Base-by-base conservation (phyloP, 2,329 filamentous ascomycete genomes). In the Epichloe scottii region DNA sequence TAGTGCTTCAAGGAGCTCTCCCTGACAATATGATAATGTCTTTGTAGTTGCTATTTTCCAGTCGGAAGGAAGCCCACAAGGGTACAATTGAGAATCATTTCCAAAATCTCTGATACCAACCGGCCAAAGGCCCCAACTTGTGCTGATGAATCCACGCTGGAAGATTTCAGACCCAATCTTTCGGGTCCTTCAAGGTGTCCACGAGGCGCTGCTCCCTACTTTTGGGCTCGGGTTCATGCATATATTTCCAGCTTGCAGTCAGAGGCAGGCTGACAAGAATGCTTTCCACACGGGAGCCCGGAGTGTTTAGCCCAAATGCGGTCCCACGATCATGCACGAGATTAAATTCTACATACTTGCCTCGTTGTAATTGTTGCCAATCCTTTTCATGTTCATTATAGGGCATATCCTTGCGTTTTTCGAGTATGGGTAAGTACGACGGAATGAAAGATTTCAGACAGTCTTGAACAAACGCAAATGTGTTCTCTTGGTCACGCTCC, bases 261-360 rank as follows among this genome's bases (percentile, higher is more conserved):
- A 95, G 74, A 5, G 93, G 93, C 65, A 98, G 71, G 69, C 89
- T 96, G 89, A 98, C 97, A 58, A 98, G 71, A 53, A 98, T 98
- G 67, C 90, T 96, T 75, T 98, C 93, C 3, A 98, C 83, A 55
- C 93, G 79, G 5, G 90, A 86, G 41, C 89, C 89, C 0, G 93
- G 93, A 0, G 91, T 95, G 63, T 93, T 93, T 56, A 98, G 72
- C 1, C 93, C 93, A 67, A 98, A 98, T 7, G 87, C 84, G 2
- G 93, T 98, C 3, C 93, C 93, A 26, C 93, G 81, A 71, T 98
- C 93, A 69, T 98, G 90, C 51, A 98, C 89, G 38, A 98, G 77
- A 70, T 98, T 98, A 70, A 98, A 98, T 70, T 98, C 93, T 56
- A 98, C 93, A 66, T 98, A 98, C 61, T 89, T 78, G n/a, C 93